Conservation (phyloP, 108 stramenopile genomes). For the Cyclotella baltica region DNA sequence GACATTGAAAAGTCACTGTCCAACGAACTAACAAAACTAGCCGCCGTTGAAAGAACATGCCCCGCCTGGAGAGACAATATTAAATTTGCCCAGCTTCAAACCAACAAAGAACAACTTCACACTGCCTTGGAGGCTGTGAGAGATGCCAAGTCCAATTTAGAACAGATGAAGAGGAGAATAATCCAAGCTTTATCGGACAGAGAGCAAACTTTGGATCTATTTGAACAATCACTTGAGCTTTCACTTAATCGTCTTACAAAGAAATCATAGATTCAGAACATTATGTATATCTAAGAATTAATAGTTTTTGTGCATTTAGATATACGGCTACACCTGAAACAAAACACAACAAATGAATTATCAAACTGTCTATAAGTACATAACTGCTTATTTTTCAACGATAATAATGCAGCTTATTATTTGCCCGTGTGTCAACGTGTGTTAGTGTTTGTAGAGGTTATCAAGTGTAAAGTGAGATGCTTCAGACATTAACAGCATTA, state of each 20-base stretch:
- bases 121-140: conserved; percentile 27
- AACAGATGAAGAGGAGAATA: conserved; percentile 34
- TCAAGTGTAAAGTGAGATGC: no score
- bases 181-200: conserved; percentile 42
- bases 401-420: no score
- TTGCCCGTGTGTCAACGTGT: no score
- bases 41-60: conserved; percentile 38
- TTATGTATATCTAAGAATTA: no score
- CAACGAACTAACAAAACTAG: conserved; percentile 6
- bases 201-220: conserved; percentile 34
- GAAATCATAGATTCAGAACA: no score
- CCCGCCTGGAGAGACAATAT: conserved; percentile 44
- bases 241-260: conserved; percentile 24
- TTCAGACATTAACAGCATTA: no score
- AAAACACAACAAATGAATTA: no score
- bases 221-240: conserved; percentile 34
- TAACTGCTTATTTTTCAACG: no score
- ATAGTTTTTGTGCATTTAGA: no score
- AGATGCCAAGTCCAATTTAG: conserved; percentile 15
- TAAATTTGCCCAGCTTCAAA: conserved; percentile 28
- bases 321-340: no score
- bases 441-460: no score
- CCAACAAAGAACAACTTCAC: conserved; percentile 21
- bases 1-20: conserved; percentile 29
- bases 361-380: no score